These are phyloP conservation scores for Cryptococcus sp. DNA, from an alignment of 1,284 basidiomycete species.

Conservation along the genomic window DNA sequence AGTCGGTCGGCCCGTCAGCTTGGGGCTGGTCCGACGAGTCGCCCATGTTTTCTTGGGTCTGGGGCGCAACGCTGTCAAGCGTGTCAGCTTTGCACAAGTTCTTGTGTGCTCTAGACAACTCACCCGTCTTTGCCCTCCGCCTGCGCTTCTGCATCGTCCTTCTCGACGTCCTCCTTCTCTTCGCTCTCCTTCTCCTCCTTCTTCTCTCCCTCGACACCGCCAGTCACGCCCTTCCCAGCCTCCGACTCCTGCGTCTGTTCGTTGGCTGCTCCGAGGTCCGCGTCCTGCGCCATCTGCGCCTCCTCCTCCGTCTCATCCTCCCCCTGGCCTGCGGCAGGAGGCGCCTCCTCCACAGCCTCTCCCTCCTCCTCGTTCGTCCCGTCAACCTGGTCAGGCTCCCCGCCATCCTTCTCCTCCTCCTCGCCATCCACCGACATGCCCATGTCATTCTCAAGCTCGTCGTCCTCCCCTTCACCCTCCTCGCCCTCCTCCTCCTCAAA, in stretches of 20 bases:
- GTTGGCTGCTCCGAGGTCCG: conserved; percentile 40
- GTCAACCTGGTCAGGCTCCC: conserved; percentile 33
- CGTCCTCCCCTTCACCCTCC: conserved; percentile 52
- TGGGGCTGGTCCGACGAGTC: conserved; percentile 38
- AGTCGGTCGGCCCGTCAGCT: conserved; percentile 41
- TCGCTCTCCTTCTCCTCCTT: conserved; percentile 33
- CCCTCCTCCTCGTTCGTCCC: conserved; percentile 43
- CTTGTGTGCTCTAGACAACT: conserved; percentile 4
- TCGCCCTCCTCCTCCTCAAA: conserved; percentile 56
- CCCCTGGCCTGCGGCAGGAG: conserved; percentile 36
- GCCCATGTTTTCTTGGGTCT: conserved; percentile 28
- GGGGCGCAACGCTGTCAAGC: conserved; percentile 19
- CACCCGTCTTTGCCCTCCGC: conserved; percentile 31
- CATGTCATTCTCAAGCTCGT: conserved; percentile 23
- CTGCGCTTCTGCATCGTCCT: conserved; percentile 40
- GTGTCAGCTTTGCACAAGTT: background rate
- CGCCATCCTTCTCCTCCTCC: conserved; percentile 39
- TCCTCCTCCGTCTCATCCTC: conserved; percentile 49
- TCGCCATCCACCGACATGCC: conserved; percentile 42
- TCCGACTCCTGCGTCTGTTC: conserved; percentile 39
- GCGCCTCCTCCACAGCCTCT: conserved; percentile 36
- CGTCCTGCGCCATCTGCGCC: conserved; percentile 36
- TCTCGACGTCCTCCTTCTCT: conserved; percentile 26
- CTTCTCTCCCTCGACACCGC: conserved; percentile 33
- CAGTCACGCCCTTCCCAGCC: conserved; percentile 38